phyloP scores from a whole-genome alignment of 805 yeast genomes.

The Saccharomyces cerevisiae region DNA sequence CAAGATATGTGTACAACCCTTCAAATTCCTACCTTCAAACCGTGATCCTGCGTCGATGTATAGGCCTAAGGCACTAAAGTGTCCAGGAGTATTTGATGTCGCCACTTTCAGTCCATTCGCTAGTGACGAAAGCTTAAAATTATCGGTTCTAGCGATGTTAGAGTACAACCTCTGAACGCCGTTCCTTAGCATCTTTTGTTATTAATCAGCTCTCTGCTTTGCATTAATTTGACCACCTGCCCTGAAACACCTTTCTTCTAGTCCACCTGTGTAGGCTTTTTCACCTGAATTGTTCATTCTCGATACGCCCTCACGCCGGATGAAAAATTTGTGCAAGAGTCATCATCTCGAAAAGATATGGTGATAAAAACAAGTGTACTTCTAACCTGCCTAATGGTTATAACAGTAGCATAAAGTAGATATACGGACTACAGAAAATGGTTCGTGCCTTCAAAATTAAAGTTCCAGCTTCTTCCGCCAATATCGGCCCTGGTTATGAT shows the following conservation, averaged over 20 bases:
- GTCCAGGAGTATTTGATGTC: slow-evolving; percentile 80
- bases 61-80: slow-evolving; percentile 83
- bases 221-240: not conserved
- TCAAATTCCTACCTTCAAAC: slow-evolving; percentile 50
- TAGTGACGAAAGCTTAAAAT: slow-evolving; percentile 36
- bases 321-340: not conserved
- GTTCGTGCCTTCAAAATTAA: slow-evolving; percentile 49
- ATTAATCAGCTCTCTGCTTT: not conserved
- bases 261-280: not conserved
- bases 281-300: not conserved
- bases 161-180: slow-evolving; percentile 15
- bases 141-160: slow-evolving; percentile 12
- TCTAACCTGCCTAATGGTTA: not conserved
- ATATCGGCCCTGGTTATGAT: slow-evolving; percentile 97
- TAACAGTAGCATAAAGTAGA: not conserved
- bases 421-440: slow-evolving; percentile 24
- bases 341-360: not conserved
- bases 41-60: slow-evolving; percentile 89
- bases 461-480: slow-evolving; percentile 96
- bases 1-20: slow-evolving; percentile 75
- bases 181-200: slow-evolving; percentile 7
- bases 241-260: not conserved
- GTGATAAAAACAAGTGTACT: not conserved
- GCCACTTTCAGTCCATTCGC: slow-evolving; percentile 75
- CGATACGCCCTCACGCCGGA: not conserved